phyloP scores from a whole-genome alignment of 306 rosid species.

The Inga laurina region DNA sequence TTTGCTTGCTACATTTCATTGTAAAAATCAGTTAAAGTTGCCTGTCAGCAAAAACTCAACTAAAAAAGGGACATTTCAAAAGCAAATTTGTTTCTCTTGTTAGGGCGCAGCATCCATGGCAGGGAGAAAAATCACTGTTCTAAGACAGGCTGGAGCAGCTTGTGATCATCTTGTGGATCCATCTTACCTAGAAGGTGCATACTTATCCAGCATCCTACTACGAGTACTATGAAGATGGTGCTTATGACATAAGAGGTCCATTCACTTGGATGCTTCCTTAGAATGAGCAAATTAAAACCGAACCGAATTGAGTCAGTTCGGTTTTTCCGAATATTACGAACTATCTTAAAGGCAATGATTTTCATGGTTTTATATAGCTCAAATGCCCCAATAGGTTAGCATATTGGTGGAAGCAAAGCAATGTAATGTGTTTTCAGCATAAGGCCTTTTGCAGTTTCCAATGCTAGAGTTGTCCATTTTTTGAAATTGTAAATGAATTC shows the following conservation, averaged over 20 bases:
- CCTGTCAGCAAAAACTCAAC: background rate
- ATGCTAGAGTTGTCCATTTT: background rate
- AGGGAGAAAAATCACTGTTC: constrained; percentile 66
- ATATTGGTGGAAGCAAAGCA: background rate
- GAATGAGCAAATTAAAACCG: no score
- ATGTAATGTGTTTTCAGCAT: background rate
- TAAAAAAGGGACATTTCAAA: background rate
- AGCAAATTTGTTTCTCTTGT: background rate
- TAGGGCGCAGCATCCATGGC: constrained; percentile 83
- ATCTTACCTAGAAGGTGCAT: constrained; percentile 84
- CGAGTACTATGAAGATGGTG: constrained; percentile 53
- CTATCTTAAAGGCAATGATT: constrained; percentile 1
- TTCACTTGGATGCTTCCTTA: constrained; percentile 9
- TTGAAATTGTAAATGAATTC: background rate
- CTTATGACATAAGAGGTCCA: background rate
- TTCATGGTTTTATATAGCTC: background rate
- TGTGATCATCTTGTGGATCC: constrained; percentile 87
- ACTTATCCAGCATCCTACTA: constrained; percentile 69
- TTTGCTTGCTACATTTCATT: background rate
- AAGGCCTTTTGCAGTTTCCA: background rate
- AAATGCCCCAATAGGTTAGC: background rate
- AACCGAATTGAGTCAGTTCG: no score
- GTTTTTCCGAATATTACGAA: background rate
- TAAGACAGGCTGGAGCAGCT: constrained; percentile 78
- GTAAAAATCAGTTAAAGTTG: background rate